Percentiles rank a stretch among this genome's conserved stretches.
Conservation (phyloP, 2,329 filamentous ascomycete species). For the Calonectria hawksworthii region DNA sequence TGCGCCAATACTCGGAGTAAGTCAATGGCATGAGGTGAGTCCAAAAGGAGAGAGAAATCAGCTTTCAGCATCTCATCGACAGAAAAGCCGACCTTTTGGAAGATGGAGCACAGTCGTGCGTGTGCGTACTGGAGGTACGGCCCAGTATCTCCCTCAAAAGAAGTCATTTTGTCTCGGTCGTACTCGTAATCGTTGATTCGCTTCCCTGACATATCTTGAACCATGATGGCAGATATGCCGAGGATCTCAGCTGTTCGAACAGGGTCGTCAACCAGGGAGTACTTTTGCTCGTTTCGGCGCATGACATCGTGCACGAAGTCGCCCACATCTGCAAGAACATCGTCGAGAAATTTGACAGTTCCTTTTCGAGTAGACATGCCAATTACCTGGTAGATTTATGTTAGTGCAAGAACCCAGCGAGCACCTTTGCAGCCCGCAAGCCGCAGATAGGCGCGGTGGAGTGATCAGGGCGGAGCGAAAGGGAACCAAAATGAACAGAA, state of each 20-base stretch:
- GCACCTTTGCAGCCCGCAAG: too few species aligned
- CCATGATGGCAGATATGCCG: conserved; percentile 79
- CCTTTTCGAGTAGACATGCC: conserved; percentile 59
- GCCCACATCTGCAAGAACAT: conserved; percentile 69
- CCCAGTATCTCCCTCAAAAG: conserved; percentile 81
- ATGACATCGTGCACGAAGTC: conserved; percentile 82
- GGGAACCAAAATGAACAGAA: too few species aligned
- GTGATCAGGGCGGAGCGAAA: too few species aligned
- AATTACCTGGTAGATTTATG: conserved; percentile 52
- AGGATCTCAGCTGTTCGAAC: conserved; percentile 73
- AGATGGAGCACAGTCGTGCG: conserved; percentile 68
- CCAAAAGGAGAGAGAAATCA: conserved; percentile 42
- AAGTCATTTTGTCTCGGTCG: conserved; percentile 79
- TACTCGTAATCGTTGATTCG: conserved; percentile 68
- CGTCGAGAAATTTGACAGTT: conserved; percentile 68
- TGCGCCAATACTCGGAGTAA: conserved; percentile 72
- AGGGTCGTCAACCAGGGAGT: conserved; percentile 74
- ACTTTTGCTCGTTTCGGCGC: conserved; percentile 74
- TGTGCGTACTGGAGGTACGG: conserved; percentile 81
- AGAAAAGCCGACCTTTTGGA: conserved; percentile 37
- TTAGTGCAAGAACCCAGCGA: not conserved
- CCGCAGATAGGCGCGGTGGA: too few species aligned
- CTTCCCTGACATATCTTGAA: conserved; percentile 81
- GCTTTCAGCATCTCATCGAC: conserved; percentile 32
- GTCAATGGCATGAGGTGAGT: conserved; percentile 62